phyloP scores from a whole-genome alignment of 371 early-diverging fungal species.

The Circinella umbellata region DNA sequence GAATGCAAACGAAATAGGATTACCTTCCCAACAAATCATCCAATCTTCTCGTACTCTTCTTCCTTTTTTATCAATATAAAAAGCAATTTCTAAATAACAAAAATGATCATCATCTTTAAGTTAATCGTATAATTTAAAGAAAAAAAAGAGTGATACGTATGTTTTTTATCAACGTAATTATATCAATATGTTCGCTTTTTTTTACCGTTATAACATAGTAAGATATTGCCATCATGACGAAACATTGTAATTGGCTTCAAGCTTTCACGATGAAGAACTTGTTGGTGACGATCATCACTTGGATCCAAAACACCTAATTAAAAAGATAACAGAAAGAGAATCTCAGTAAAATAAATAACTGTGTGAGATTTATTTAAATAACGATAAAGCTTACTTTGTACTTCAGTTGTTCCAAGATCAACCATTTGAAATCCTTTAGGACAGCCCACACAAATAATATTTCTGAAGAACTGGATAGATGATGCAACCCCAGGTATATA shows the following conservation, averaged over 20 bases:
- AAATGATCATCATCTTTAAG: too few species aligned
- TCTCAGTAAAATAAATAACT: too few species aligned
- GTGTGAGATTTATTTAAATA: neutral
- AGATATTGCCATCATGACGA: slow-evolving; percentile 74
- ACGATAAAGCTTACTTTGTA: slow-evolving; percentile 28
- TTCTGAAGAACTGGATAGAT: slow-evolving; percentile 81
- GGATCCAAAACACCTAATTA: slow-evolving; percentile 38
- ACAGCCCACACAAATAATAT: slow-evolving; percentile 89
- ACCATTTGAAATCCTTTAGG: slow-evolving; percentile 92
- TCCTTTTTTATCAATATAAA: slow-evolving; percentile 50
- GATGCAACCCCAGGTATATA: slow-evolving; percentile 88
- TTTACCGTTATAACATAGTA: slow-evolving; percentile 82
- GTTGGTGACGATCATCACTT: slow-evolving; percentile 26
- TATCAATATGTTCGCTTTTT: too few species aligned
- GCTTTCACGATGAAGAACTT: slow-evolving; percentile 29
- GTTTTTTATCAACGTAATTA: too few species aligned
- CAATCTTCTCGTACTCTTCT: slow-evolving; percentile 32
- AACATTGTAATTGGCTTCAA: slow-evolving; percentile 79
- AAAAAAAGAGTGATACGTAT: neutral
- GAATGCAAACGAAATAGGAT: slow-evolving; percentile 38
- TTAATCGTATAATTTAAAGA: neutral
- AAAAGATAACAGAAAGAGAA: neutral
- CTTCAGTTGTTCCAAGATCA: slow-evolving; percentile 77
- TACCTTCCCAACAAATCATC: slow-evolving; percentile 44
- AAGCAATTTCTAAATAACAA: slow-evolving; percentile 29